phyloP scores from a whole-genome alignment of 306 rosid species.

The Vigna reflexopilosa region DNA sequence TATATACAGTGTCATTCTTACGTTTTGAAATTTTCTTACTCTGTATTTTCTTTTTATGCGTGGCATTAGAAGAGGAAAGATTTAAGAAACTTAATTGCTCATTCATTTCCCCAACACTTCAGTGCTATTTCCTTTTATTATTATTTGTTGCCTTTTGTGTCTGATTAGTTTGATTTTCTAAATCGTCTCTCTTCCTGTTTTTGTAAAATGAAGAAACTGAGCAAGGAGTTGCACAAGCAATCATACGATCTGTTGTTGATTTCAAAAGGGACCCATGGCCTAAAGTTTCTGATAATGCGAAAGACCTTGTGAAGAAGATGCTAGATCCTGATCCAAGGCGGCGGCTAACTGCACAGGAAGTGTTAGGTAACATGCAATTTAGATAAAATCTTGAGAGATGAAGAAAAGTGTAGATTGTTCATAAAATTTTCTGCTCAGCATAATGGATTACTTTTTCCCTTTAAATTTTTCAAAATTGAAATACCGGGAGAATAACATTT shows the following conservation, averaged over 20 bases:
- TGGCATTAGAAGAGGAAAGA: not conserved
- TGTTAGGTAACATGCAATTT: constrained; percentile 68
- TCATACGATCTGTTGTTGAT: constrained; percentile 83
- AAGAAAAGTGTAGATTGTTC: constrained; percentile 4
- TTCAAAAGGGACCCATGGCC: constrained; percentile 99
- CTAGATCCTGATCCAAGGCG: constrained; percentile 85
- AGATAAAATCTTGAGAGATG: not conserved
- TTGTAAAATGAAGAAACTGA: constrained; percentile 83
- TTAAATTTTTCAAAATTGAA: constrained; percentile 22
- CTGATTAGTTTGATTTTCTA: constrained; percentile 36
- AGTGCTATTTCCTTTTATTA: not conserved
- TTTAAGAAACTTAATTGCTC: constrained; percentile 8
- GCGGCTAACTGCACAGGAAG: constrained; percentile 89
- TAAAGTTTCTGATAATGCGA: constrained; percentile 93
- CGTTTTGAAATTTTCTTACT: not conserved
- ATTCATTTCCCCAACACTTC: not conserved
- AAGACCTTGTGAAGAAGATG: constrained; percentile 97
- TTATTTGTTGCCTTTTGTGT: constrained; percentile 5
- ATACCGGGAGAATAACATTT: constrained; percentile 15
- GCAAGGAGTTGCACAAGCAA: constrained; percentile 99
- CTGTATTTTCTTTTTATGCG: constrained; percentile 15
- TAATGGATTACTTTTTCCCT: not conserved
- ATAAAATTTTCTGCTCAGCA: constrained; percentile 7
- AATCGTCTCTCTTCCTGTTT: constrained; percentile 36
- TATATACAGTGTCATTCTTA: not conserved